Evolutionary conservation across 768 basidiomycete genomes (phyloP), one percentile per base, ranked within the genome.

Genomic region (Bullera alba): DNA sequence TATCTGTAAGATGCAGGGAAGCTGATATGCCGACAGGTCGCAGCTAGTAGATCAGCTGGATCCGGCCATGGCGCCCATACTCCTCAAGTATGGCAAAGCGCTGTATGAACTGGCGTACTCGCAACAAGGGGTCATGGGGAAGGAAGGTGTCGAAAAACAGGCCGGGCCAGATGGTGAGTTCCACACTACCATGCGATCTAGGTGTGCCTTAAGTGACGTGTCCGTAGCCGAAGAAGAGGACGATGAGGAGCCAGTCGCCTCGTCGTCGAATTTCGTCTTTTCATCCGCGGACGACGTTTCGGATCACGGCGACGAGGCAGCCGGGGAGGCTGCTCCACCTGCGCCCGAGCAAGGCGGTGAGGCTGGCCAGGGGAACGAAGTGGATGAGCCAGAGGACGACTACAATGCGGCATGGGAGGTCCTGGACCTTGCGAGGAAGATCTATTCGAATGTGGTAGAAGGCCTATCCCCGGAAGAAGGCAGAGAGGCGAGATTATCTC

Each of bases 381-480:
- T 52, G 19, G 74, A 69, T 15, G 71, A 67, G 34, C 88, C 87
- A 0, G 93, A 95, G 63, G 95, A 99, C 60, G 95, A 97, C 64
- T 95, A 95, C 72, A 95, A 93, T 58, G 89, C 88, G 22, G 90
- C 95, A 12, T 99, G 93, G 91, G 87, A 95, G 67, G 84, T 93
- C 2, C 77, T 99, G n/a, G 95, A 99, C 60, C 81, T 93, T 49
- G 92, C 93, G 19, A 79, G 92, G 34, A 81, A 84, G 10, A 84
- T 93, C 52, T 91, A 87, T 63, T 81, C 83, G 57, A 85, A 84
- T 70, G 78, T 79, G 54, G 75, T 77, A 4, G 77, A 77, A 7
- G 80, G 78, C 17, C 76, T 79, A 42, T 47, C 42, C n/a, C 54
- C 59, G 25, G 60, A 54, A 1, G 80, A 78, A 23, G 78, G 79